Base-by-base conservation (phyloP, 345 rosid genomes). In the Salix purpurea region DNA sequence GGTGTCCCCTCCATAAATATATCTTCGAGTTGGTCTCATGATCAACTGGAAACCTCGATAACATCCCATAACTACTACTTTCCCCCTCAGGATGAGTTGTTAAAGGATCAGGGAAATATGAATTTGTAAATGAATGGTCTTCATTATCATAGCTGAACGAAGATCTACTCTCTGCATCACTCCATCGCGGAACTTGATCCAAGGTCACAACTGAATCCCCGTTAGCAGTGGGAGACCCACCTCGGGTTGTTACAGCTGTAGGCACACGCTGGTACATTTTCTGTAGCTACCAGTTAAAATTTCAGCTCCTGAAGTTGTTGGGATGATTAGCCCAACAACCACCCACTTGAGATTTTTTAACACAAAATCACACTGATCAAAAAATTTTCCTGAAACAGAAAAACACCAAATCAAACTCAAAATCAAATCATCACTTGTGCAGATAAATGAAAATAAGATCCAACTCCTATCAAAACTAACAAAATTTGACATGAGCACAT, bases 181-280 rank as follows among this genome's bases (percentile, higher is more conserved):
- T 87, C 99, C 99, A 96, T 24, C 97, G 86, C 1, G 97, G 99
- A 75, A 93, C 89, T 75, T 92, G 97, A 83, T 91, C 97, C 82
- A 96, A 83, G 56, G 96, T 91, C 79, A 93, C 94, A 13, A 88
- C 90, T 72, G 85, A 83, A 79, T 89, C 90, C 75, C 79, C 91
- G 70, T 83, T 92, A 79, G 85, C 74, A 24, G 79, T 75, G 44
- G 85, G 85, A 15, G 72, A 30, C 30, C 85, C 80, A 28, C 82
- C 82, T 18, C 71, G 70, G 28, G 71, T 64, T 19, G 84, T 69
- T 16, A 77, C 62, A 5, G 89, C 89, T 37, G 98, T 79, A 67
- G 94, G 85, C 84, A 86, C 89, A 19, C 87, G 79, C 66, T 89
- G 89, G 83, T 91, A 90, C 97, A 94, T 94, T 75, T 76, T 83